A percentile compares a stretch with the other conserved stretches of the same genome.
Evolutionary conservation across 768 basidiomycete genomes (phyloP).

Genomic region (Kwoniella europaea): DNA sequence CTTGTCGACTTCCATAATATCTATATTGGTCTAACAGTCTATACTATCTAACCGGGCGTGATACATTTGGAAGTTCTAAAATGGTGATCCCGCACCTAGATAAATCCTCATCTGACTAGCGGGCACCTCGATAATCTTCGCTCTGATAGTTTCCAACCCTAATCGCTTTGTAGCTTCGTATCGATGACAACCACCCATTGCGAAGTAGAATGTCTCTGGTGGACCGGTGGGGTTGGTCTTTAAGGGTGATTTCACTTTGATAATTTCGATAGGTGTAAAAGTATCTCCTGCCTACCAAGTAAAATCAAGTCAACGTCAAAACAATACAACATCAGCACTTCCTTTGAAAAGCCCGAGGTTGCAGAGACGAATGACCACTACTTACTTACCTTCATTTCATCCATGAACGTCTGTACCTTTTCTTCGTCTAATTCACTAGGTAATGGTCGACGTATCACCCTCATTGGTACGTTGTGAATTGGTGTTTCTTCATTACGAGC

Average conservation of each 20-base stretch:
- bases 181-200: conserved; percentile 59
- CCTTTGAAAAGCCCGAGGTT: background rate
- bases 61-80: conserved; percentile 26
- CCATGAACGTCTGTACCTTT: conserved; percentile 57
- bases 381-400: conserved; percentile 55
- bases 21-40: too few species aligned
- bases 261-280: conserved; percentile 58
- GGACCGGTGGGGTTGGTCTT: conserved; percentile 37
- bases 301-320: background rate
- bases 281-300: conserved; percentile 52
- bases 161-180: conserved; percentile 58
- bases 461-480: conserved; percentile 54
- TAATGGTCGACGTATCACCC: conserved; percentile 55
- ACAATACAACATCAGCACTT: background rate
- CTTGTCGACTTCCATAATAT: too few species aligned
- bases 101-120: conserved; percentile 54
- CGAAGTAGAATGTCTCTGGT: conserved; percentile 52
- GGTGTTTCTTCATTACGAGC: conserved; percentile 29
- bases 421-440: conserved; percentile 55
- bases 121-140: conserved; percentile 57
- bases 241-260: conserved; percentile 45
- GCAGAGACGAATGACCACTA: background rate
- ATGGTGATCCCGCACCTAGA: conserved; percentile 56
- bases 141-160: conserved; percentile 50
- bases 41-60: too few species aligned